Percentiles rank a stretch among this genome's conserved stretches.
Evolutionary conservation across 345 rosid genomes (phyloP).

Genomic region (Microcos paniculata): DNA sequence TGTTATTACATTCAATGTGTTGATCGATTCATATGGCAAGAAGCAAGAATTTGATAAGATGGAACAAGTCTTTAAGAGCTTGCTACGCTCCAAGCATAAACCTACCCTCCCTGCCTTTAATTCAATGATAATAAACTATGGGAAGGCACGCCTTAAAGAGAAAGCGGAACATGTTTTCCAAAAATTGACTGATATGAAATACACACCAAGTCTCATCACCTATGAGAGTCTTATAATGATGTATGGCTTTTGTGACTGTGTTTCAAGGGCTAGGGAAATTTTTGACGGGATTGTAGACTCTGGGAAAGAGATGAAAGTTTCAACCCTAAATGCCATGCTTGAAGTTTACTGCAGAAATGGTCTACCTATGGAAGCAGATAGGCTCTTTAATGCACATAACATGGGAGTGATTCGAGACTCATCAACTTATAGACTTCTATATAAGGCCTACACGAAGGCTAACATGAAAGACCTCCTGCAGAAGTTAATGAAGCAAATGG

Average conservation of each 20-base stretch:
- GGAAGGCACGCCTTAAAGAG: conserved; percentile 76
- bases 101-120: conserved; percentile 84
- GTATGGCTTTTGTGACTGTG: conserved; percentile 74
- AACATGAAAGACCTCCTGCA: conserved; percentile 69
- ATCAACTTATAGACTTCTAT: conserved; percentile 84
- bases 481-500: conserved; percentile 67
- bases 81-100: conserved; percentile 72
- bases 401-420: conserved; percentile 48
- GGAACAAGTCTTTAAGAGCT: conserved; percentile 88
- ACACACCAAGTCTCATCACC: conserved; percentile 65
- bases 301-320: conserved; percentile 51
- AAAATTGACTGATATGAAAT: conserved; percentile 71
- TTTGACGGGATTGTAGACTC: conserved; percentile 59
- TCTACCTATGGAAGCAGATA: conserved; percentile 68
- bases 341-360: conserved; percentile 79
- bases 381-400: conserved; percentile 44
- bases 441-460: conserved; percentile 77
- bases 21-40: conserved; percentile 85
- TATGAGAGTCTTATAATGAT: conserved; percentile 78
- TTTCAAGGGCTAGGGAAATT: conserved; percentile 68
- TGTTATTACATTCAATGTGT: conserved; percentile 70
- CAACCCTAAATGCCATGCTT: conserved; percentile 81
- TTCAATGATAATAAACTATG: conserved; percentile 85
- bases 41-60: conserved; percentile 88
- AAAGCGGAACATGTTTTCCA: conserved; percentile 61